Conservation (phyloP, 495 filamentous ascomycete genomes). For the Annulohypoxylon stygium region DNA sequence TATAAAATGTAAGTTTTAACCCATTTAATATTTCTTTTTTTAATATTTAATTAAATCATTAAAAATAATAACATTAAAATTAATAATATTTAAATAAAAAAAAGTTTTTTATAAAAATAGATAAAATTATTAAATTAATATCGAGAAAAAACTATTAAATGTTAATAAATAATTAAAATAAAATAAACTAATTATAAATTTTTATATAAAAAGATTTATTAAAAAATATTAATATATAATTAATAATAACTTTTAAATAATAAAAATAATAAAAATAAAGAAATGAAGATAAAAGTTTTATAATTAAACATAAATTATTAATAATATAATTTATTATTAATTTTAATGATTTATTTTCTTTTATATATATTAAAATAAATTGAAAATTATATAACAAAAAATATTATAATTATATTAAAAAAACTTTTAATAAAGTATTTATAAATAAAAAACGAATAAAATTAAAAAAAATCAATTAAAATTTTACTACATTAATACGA, state of each 20-base stretch:
- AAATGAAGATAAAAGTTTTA: not conserved
- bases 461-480: not conserved
- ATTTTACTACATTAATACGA: not conserved
- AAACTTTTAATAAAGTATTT: not conserved
- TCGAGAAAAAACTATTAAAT: not conserved
- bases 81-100: constrained; percentile 1
- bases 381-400: not conserved
- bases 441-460: not conserved
- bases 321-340: not conserved
- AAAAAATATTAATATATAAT: not conserved
- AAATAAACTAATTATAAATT: not conserved
- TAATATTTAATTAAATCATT: not conserved
- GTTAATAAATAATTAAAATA: not conserved
- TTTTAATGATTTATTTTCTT: not conserved
- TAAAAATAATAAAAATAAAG: not conserved
- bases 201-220: no score
- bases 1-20: no score
- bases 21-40: not conserved
- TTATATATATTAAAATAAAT: not conserved
- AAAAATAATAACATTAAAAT: not conserved
- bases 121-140: not conserved
- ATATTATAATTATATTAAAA: not conserved
- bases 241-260: not conserved
- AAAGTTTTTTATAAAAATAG: not conserved
- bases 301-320: not conserved